These are phyloP conservation scores for Vaccinium darrowii DNA, from an alignment of 148 eudicot species.

Conservation along the genomic window DNA sequence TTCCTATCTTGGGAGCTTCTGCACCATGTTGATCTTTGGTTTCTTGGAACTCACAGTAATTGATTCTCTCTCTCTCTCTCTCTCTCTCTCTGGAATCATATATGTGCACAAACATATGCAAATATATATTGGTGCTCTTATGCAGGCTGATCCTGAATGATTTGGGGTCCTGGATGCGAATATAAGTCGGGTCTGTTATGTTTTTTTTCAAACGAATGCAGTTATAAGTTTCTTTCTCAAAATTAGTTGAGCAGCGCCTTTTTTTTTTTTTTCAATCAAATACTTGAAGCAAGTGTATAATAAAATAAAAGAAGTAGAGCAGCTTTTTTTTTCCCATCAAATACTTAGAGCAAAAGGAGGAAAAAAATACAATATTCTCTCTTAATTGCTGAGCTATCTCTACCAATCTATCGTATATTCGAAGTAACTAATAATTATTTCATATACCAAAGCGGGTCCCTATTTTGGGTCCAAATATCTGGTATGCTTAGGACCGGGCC, in stretches of 20 bases:
- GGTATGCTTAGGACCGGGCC: neutral
- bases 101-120: neutral
- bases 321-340: neutral
- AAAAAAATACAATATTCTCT: neutral
- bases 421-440: neutral
- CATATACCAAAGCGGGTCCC: neutral
- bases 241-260: neutral
- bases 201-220: no score
- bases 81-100: neutral
- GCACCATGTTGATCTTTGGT: conserved; percentile 54
- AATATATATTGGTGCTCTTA: neutral
- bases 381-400: neutral
- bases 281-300: no score
- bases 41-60: conserved; percentile 76
- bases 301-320: neutral
- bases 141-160: neutral
- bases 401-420: neutral
- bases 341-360: neutral
- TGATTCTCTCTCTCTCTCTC: neutral
- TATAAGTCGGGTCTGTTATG: no score
- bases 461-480: neutral
- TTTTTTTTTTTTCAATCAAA: no score
- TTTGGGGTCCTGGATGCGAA: neutral
- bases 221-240: no score
- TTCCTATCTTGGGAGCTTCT: conserved; percentile 48